These are phyloP conservation scores for Tricholoma saponaceum DNA, from an alignment of 768 basidiomycete genomes.

Conservation along the genomic window DNA sequence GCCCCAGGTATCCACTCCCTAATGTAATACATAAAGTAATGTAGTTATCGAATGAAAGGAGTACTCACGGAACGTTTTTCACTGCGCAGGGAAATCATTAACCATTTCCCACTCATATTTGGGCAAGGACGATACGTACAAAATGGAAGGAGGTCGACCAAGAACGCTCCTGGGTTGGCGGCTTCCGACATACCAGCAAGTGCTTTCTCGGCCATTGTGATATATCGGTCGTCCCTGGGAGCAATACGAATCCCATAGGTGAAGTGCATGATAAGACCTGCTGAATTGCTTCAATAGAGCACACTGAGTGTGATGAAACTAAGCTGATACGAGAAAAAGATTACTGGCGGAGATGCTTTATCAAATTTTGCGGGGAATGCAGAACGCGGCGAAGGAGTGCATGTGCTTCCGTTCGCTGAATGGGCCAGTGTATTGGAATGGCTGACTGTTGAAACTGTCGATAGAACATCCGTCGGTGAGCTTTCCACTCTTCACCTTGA, in stretches of 20 bases:
- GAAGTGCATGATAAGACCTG: constrained; percentile 49
- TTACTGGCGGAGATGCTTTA: constrained; percentile 49
- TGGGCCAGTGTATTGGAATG: constrained; percentile 37
- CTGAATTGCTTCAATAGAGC: constrained; percentile 35
- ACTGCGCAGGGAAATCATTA: constrained; percentile 24
- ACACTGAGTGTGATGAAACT: not conserved
- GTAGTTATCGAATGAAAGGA: not conserved
- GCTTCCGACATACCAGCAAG: constrained; percentile 48
- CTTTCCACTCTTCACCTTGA: constrained; percentile 48
- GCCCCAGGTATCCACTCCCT: constrained; percentile 51
- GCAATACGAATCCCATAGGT: constrained; percentile 47
- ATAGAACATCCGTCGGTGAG: constrained; percentile 50
- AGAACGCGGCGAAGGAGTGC: constrained; percentile 41
- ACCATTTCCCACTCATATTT: not conserved
- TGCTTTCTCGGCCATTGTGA: constrained; percentile 49
- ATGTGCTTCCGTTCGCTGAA: constrained; percentile 43
- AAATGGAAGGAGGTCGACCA: constrained; percentile 47
- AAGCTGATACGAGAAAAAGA: constrained; percentile 4
- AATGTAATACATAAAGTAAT: not conserved
- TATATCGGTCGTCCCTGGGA: constrained; percentile 39
- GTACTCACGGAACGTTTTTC: constrained; percentile 42
- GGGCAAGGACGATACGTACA: constrained; percentile 15
- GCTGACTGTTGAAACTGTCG: constrained; percentile 44
- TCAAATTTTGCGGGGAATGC: constrained; percentile 37
- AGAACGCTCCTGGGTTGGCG: constrained; percentile 47